Conservation (phyloP, 768 basidiomycete species). For the Russula virescens region DNA sequence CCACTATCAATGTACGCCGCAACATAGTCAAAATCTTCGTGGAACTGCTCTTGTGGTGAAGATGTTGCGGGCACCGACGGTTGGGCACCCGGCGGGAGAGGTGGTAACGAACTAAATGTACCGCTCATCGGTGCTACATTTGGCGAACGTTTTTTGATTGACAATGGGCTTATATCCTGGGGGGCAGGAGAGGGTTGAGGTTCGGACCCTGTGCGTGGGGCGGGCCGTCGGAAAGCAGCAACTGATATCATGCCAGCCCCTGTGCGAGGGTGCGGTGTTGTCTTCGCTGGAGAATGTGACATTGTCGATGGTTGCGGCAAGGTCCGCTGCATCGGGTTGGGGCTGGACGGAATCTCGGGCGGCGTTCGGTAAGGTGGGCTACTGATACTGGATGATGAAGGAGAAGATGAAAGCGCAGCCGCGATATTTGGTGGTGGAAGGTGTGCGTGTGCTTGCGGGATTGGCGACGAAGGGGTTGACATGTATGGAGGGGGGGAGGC, state of each 20-base stretch:
- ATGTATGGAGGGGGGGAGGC: not conserved
- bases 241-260: constrained; percentile 60
- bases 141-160: constrained; percentile 47
- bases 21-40: constrained; percentile 53
- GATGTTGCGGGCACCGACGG: constrained; percentile 12
- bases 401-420: constrained; percentile 16
- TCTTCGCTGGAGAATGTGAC: constrained; percentile 27
- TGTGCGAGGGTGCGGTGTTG: constrained; percentile 32
- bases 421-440: constrained; percentile 13
- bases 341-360: constrained; percentile 40
- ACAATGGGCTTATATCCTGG: constrained; percentile 43
- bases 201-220: constrained; percentile 32
- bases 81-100: constrained; percentile 3
- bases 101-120: constrained; percentile 1
- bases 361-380: constrained; percentile 40
- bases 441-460: not conserved
- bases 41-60: constrained; percentile 7
- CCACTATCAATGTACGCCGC: constrained; percentile 41
- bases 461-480: constrained; percentile 10
- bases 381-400: constrained; percentile 25
- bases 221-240: constrained; percentile 63
- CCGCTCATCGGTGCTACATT: constrained; percentile 26
- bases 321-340: constrained; percentile 24
- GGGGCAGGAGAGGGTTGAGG: constrained; percentile 6
- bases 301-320: constrained; percentile 26